Conservation (phyloP, 208 protist species). For the Trypanosoma congolense region DNA sequence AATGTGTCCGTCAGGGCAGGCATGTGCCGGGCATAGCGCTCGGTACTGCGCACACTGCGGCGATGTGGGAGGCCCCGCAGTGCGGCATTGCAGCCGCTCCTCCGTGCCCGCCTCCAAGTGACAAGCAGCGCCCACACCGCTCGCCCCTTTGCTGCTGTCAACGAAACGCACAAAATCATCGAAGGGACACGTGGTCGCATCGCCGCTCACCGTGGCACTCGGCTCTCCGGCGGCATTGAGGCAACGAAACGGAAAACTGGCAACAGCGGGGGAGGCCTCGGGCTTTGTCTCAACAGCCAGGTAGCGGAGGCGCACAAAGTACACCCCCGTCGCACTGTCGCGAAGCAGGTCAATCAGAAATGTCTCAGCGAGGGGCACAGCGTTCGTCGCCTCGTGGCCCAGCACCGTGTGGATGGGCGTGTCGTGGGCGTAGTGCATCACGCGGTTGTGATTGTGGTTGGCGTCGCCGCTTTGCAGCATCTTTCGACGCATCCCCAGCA, state of each 20-base stretch:
- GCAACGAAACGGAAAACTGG: constrained; percentile 23
- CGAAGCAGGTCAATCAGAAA: constrained; percentile 24
- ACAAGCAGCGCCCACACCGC: constrained; percentile 7
- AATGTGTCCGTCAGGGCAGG: constrained; percentile 7
- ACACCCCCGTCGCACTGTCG: constrained; percentile 10
- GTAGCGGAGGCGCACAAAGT: constrained; percentile 23
- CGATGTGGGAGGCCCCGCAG: constrained; percentile 12
- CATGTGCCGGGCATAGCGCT: constrained; percentile 6
- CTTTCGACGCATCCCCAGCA: constrained; percentile 16
- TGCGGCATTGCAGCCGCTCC: background rate
- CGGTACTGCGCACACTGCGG: constrained; percentile 10
- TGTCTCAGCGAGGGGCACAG: constrained; percentile 8
- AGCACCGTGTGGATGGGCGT: constrained; percentile 9
- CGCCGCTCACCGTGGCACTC: constrained; percentile 2
- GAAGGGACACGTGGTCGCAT: constrained; percentile 18
- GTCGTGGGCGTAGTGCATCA: constrained; percentile 18
- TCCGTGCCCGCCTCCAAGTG: constrained; percentile 9
- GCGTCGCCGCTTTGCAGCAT: constrained; percentile 4
- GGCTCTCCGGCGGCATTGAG: constrained; percentile 6
- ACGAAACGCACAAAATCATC: constrained; percentile 23
- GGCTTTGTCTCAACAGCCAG: background rate
- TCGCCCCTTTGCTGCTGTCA: constrained; percentile 7
- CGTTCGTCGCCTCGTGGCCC: constrained; percentile 3
- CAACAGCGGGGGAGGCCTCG: background rate
- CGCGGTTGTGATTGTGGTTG: background rate